A percentile compares a stretch with the other conserved stretches of the same genome.
Evolutionary conservation across 441 rosid species (phyloP).

Genomic region (Eugenia klotzschiana): DNA sequence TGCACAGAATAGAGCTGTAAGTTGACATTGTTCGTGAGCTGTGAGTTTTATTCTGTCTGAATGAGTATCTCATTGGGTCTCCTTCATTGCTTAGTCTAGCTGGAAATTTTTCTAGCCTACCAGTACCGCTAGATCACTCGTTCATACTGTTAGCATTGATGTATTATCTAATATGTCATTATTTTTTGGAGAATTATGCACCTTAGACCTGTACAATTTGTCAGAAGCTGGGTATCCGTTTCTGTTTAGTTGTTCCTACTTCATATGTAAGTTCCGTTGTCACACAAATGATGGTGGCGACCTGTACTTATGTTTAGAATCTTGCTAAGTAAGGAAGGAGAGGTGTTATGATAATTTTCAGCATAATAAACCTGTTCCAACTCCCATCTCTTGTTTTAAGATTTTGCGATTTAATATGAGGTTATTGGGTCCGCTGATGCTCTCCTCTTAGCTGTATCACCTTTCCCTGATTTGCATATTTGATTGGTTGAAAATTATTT

Average conservation of each 20-base stretch:
- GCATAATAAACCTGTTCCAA: not conserved
- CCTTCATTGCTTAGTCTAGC: not conserved
- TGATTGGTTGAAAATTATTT: not conserved
- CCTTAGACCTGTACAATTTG: not conserved
- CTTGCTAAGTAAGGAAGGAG: not conserved
- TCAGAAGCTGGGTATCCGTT: not conserved
- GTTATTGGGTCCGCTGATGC: not conserved
- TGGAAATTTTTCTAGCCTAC: not conserved
- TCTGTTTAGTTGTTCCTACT: not conserved
- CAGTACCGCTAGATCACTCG: not conserved
- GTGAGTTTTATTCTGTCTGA: not conserved
- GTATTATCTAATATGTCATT: not conserved
- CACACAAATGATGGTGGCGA: not conserved
- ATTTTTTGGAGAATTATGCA: not conserved
- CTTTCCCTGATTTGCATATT: not conserved
- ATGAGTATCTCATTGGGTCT: not conserved
- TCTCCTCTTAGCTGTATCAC: not conserved
- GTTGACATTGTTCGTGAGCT: slow-evolving; percentile 10
- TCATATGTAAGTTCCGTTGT: not conserved
- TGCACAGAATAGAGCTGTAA: slow-evolving; percentile 87
- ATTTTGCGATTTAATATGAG: not conserved
- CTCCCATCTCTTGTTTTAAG: not conserved
- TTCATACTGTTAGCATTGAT: not conserved
- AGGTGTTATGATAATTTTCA: not conserved
- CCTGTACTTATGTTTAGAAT: not conserved